Evolutionary conservation across 176 grass and related monocot species (phyloP).

Genomic region (Carex myosuroides): DNA sequence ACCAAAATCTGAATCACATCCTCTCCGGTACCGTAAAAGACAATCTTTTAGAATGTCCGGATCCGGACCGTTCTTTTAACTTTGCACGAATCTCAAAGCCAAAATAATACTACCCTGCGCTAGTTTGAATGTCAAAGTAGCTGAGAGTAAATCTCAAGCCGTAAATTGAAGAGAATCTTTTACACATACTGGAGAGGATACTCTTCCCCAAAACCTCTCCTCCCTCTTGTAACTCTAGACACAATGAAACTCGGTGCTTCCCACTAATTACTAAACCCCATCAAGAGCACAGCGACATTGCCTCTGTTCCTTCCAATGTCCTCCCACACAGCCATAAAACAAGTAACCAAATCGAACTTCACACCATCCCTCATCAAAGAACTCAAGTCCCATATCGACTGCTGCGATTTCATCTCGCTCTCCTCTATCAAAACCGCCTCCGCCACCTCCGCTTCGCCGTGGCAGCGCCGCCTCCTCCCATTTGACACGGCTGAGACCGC

Average conservation of each 20-base stretch:
- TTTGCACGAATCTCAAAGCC: too few species aligned
- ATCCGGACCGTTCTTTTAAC: too few species aligned
- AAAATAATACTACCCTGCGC: too few species aligned
- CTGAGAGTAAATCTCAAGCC: too few species aligned
- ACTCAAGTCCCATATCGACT: conserved; percentile 34
- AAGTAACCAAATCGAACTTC: conserved; percentile 78
- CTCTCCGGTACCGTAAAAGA: too few species aligned
- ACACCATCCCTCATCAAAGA: conserved; percentile 35
- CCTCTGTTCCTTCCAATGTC: background rate
- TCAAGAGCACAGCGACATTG: background rate
- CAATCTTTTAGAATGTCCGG: too few species aligned
- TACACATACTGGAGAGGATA: too few species aligned
- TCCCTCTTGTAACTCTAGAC: background rate
- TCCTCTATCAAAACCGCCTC: conserved; percentile 31
- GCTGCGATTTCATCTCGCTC: conserved; percentile 61
- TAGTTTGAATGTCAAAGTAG: too few species aligned
- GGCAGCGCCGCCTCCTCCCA: conserved; percentile 46
- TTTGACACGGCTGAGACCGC: conserved; percentile 71
- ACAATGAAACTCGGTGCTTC: background rate
- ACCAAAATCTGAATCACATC: too few species aligned
- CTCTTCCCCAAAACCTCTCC: too few species aligned
- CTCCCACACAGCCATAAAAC: conserved; percentile 30
- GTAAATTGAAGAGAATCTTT: too few species aligned
- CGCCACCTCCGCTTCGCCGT: conserved; percentile 22
- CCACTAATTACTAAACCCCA: background rate